Base-by-base conservation (phyloP, 192 early-diverging fungal species). In the Gaertneriomyces sp. region DNA sequence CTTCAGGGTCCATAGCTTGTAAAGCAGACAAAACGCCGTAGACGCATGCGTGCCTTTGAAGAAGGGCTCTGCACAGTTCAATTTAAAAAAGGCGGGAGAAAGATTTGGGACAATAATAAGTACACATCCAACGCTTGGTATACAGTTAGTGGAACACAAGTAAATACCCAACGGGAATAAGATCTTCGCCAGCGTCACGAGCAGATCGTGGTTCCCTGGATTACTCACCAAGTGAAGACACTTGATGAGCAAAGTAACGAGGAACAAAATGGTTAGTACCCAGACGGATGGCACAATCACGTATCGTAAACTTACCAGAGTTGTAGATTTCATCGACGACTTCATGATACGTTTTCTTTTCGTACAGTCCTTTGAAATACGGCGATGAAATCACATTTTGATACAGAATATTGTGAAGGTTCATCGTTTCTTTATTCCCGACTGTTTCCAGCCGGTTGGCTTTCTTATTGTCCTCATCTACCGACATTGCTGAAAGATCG, bases 11-110 rank as follows among this genome's bases (percentile, higher is more conserved):
- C 89, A 92, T 25, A 93, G 77, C 69, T 93, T 93, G 74, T 85
- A 93, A 20, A 93, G 80, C 44, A 91, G 75, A 61, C 89, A 91
- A 74, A 89, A 93, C 0, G 91, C 90, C 19, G 91, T 91, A 7
- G 87, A 89, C 4, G 88, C 87, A 11, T 84, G 84, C 9, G 82
- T 90, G 6, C 87, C 88, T 61, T 89, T 91, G 41, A 93, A 65
- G 68, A 90, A 93, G 5, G 91, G 91, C 56, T 90, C 88, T 88
- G 42, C 2, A 53, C 53, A 14, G 19, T n/a, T 9, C 19, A 33
- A 33, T 33, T 33, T 33, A 2, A 56, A 12, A 25, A 16, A 56
- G 12, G 12, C 4, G 19, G 12, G 4, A 39, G 16, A 16, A 38
- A 16, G 54, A 33, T 33, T 16, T 14, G 33, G 5, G 54, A 8